Evolutionary conservation across 345 rosid species (phyloP).

Genomic region (Euphorbia peplus): DNA sequence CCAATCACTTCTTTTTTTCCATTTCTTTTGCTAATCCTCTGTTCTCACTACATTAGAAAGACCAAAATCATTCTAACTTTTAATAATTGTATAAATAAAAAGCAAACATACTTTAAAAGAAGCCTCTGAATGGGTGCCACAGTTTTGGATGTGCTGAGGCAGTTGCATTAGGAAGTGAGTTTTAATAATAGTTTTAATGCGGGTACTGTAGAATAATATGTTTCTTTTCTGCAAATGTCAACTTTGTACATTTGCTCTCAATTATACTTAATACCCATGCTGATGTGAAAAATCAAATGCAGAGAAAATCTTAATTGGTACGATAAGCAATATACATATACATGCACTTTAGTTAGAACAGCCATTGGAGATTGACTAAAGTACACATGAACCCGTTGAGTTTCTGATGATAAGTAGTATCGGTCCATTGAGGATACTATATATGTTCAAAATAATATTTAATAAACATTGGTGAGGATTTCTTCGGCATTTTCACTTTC

Average conservation of each 20-base stretch:
- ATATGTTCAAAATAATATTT: neutral
- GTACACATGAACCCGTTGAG: neutral
- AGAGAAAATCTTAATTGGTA: neutral
- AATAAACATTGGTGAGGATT: neutral
- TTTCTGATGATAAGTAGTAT: neutral
- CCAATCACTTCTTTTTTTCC: neutral
- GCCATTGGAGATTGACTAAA: neutral
- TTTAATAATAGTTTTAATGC: too few species aligned
- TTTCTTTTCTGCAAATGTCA: neutral
- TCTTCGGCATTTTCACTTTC: neutral
- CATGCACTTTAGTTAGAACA: neutral
- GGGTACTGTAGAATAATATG: neutral
- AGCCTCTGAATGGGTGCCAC: neutral
- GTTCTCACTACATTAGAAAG: too few species aligned
- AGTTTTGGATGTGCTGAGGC: neutral
- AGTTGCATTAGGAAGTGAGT: neutral
- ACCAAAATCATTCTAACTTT: neutral
- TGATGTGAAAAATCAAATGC: neutral
- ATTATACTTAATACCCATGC: neutral
- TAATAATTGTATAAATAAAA: neutral
- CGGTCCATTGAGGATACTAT: neutral
- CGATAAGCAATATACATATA: too few species aligned
- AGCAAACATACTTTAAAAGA: neutral
- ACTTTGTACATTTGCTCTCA: neutral
- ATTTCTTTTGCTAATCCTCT: neutral